Base-by-base conservation (phyloP, 2,329 filamentous ascomycete genomes). In the Phialophora tarda region DNA sequence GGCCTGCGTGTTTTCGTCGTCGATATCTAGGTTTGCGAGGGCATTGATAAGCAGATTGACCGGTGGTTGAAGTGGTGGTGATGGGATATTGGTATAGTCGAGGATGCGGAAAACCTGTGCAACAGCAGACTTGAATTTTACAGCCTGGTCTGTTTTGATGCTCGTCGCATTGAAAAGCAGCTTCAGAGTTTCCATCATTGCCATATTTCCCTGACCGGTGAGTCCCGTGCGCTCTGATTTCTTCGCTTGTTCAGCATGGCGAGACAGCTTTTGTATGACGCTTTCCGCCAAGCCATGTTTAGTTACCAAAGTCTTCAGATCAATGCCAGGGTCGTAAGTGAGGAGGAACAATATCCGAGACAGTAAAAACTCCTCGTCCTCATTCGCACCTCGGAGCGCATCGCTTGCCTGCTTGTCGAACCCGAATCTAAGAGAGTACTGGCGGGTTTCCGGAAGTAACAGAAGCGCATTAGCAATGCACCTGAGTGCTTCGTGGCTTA, bases 111-210 rank as follows among this genome's bases (percentile, higher is more conserved):
- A 82, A 30, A 98, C 86, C 66, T 88, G 83, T 11, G 88, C 84
- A 50, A 96, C 84, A 2, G 89, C 87, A 24, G 85, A 80, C 1
- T 87, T 87, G 74, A 97, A 96, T 0, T 82, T 79, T 0, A 81
- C 76, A 4, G 81, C 78, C 28, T 89, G 83, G 50, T 88, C 83
- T 3, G 88, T 86, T 73, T 89, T 90, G 73, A 89, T 88, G 73
- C 93, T 89, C 1, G 90, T 91, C 61, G 97, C 83, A 77, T 97
- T 97, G 83, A 96, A 98, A 59, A 96, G 80, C 48, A 98, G 83
- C 75, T 96, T 97, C 58, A 95, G 81, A 0, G 91, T 94, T 77
- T 98, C 94, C 8, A 84, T 84, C 44, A 98, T 83, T 0, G 93
- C 88, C 65, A 90, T 88, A 30, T 23, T 41, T 14, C n/a, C 47